These are phyloP conservation scores for Boletus bicolor DNA, from an alignment of 768 basidiomycete species.

Conservation along the genomic window DNA sequence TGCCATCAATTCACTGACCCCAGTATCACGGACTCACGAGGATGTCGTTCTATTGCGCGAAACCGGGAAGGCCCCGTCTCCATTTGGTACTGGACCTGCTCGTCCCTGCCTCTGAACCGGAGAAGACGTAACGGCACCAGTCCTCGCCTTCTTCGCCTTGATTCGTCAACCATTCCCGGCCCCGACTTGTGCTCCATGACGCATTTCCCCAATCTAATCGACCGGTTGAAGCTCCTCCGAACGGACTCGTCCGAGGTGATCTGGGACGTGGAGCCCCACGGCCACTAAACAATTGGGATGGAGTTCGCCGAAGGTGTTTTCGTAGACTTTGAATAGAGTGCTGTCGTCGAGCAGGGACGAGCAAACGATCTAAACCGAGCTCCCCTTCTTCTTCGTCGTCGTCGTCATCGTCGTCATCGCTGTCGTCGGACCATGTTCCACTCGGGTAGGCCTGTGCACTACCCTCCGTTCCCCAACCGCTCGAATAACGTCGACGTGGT, in stretches of 20 bases:
- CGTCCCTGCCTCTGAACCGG: constrained; percentile 16
- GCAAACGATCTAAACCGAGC: constrained; percentile 60
- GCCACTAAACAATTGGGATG: constrained; percentile 6
- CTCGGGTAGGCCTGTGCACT: constrained; percentile 13
- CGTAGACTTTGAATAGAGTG: constrained; percentile 71
- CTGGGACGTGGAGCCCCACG: constrained; percentile 13
- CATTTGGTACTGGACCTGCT: constrained; percentile 26
- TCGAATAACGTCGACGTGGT: constrained; percentile 33
- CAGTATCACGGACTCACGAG: constrained; percentile 13
- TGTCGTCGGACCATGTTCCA: constrained; percentile 20
- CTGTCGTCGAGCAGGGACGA: constrained; percentile 70
- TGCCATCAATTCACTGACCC: background rate
- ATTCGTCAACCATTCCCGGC: constrained; percentile 26
- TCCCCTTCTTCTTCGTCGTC: constrained; percentile 50
- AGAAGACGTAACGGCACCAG: constrained; percentile 22
- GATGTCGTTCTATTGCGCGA: constrained; percentile 29
- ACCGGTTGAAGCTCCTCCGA: constrained; percentile 3
- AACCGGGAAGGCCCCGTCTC: constrained; percentile 33
- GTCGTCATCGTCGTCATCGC: constrained; percentile 35
- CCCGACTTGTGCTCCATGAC: constrained; percentile 21
- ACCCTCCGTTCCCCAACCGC: constrained; percentile 31
- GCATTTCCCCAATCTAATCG: constrained; percentile 17
- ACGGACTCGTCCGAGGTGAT: constrained; percentile 18
- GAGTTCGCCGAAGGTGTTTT: constrained; percentile 47
- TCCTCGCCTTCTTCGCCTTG: constrained; percentile 31